Conservation (phyloP, 176 grass and related monocot species). For the Juncus effusus region DNA sequence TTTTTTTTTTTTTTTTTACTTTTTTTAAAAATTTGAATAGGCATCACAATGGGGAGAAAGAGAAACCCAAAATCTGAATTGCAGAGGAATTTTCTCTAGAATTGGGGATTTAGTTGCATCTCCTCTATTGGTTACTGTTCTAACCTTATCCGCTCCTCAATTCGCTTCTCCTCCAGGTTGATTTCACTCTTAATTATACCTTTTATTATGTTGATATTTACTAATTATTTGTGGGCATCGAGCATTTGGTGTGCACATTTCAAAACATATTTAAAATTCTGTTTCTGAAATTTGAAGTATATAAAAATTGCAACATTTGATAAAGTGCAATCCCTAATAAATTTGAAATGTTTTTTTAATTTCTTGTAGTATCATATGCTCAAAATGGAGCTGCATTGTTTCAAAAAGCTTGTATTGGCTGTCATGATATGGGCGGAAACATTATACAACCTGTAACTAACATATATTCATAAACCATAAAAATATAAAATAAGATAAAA, state of each 20-base stretch:
- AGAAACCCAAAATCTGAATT: neutral
- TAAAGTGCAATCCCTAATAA: neutral
- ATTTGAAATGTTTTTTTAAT: slow-evolving; percentile 3
- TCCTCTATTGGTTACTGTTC: slow-evolving; percentile 48
- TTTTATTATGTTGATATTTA: neutral
- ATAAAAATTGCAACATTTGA: no score
- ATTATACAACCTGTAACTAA: slow-evolving; percentile 74
- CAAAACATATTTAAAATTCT: slow-evolving; percentile 7
- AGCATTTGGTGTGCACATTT: neutral
- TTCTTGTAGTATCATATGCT: slow-evolving; percentile 38
- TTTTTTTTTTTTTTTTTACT: neutral
- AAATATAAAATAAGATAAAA: neutral
- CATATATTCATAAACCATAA: neutral
- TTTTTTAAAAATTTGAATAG: neutral
- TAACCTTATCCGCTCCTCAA: slow-evolving; percentile 37
- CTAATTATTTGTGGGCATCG: neutral
- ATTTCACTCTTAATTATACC: neutral
- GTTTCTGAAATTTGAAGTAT: neutral
- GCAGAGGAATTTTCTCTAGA: slow-evolving; percentile 5
- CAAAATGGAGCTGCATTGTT: slow-evolving; percentile 61
- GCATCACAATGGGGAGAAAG: neutral
- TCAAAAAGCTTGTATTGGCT: slow-evolving; percentile 79
- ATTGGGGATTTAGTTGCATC: slow-evolving; percentile 9
- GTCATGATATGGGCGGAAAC: slow-evolving; percentile 94
- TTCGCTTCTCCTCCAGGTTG: slow-evolving; percentile 46